phyloP scores from a whole-genome alignment of 192 early-diverging fungal genomes.

The Blastocladiella britannica region DNA sequence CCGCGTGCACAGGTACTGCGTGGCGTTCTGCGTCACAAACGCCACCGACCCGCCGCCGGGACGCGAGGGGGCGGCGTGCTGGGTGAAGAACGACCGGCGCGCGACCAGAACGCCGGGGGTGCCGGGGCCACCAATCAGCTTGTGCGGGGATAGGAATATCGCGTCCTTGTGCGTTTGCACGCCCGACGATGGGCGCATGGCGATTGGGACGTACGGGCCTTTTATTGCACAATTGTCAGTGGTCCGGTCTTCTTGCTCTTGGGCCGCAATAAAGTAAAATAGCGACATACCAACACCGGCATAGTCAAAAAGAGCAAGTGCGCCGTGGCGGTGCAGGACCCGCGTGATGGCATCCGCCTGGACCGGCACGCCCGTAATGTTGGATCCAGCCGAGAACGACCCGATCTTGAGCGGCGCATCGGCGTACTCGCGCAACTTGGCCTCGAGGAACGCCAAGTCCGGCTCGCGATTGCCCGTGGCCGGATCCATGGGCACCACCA shows the following conservation, averaged over 20 bases:
- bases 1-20: slow-evolving; percentile 13
- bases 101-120: slow-evolving; percentile 17
- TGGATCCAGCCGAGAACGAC: slow-evolving; percentile 18
- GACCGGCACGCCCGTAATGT: slow-evolving; percentile 22
- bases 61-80: slow-evolving; percentile 7
- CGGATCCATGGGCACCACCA: slow-evolving; percentile 10
- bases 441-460: slow-evolving; percentile 9
- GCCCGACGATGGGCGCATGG: background rate
- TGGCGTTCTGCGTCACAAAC: slow-evolving; percentile 11
- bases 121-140: slow-evolving; percentile 21
- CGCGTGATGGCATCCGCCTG: slow-evolving; percentile 12
- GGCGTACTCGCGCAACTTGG: background rate
- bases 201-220: slow-evolving; percentile 6
- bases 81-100: slow-evolving; percentile 9
- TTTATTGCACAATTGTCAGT: too few relatives aligned
- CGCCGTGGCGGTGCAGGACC: slow-evolving; percentile 15
- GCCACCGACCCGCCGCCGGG: slow-evolving; percentile 21
- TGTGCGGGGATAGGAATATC: slow-evolving; percentile 19
- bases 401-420: slow-evolving; percentile 10
- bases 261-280: too few relatives aligned
- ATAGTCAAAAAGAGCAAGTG: slow-evolving; percentile 17
- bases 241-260: too few relatives aligned
- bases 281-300: slow-evolving; percentile 5
- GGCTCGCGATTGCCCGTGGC: slow-evolving; percentile 5
- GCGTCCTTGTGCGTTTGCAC: slow-evolving; percentile 15